phyloP scores from a whole-genome alignment of 257 asterid species.

The Prunella vulgaris region DNA sequence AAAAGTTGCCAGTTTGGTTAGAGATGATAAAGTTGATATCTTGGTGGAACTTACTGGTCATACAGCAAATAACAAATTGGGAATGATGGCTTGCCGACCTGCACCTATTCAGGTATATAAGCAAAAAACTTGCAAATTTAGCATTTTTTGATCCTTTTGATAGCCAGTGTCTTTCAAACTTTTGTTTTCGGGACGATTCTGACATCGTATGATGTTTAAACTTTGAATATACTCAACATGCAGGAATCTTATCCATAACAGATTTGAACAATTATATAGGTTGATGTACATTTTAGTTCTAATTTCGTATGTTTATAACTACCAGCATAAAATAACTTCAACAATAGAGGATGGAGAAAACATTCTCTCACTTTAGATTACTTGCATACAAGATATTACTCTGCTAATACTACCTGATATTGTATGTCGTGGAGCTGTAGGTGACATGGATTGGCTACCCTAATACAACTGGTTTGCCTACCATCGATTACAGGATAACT shows the following conservation, averaged over 20 bases:
- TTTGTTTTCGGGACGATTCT: slow-evolving; percentile 11
- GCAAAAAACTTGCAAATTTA: neutral
- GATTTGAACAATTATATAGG: neutral
- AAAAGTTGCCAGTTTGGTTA: slow-evolving; percentile 81
- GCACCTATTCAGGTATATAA: slow-evolving; percentile 91
- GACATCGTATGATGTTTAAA: neutral
- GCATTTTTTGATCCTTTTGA: neutral
- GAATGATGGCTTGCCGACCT: slow-evolving; percentile 99
- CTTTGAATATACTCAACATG: slow-evolving; percentile 8
- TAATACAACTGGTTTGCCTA: slow-evolving; percentile 95
- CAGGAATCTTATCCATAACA: neutral
- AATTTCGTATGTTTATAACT: neutral
- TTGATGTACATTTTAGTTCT: slow-evolving; percentile 9
- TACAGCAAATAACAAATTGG: slow-evolving; percentile 98
- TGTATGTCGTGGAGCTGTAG: slow-evolving; percentile 38
- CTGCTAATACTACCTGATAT: slow-evolving; percentile 18
- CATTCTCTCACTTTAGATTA: slow-evolving; percentile 1
- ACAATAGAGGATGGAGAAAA: neutral
- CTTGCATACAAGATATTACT: neutral
- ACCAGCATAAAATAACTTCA: neutral
- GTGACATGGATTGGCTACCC: slow-evolving; percentile 99
- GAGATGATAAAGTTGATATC: slow-evolving; percentile 93
- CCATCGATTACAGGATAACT: slow-evolving; percentile 91
- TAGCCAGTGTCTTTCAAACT: neutral
- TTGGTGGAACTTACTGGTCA: slow-evolving; percentile 99